Base-by-base conservation (phyloP, 2,329 filamentous ascomycete species). In the Cryoendolithus antarcticus region DNA sequence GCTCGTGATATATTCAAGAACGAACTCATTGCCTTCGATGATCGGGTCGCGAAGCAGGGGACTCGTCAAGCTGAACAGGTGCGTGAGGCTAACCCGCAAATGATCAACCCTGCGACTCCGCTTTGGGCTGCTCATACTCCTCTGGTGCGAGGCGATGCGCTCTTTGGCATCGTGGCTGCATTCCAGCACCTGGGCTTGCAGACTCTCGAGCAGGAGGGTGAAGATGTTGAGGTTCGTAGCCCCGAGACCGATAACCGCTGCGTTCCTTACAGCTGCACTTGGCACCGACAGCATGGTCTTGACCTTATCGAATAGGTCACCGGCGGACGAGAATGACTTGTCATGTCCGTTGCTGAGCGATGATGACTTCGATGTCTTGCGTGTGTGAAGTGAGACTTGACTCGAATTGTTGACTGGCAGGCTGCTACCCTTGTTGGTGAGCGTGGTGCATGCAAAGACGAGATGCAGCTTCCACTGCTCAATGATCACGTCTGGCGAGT, bases 401-500 rank as follows among this genome's bases (percentile, higher is more conserved):
- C 72, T 72, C 50, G 70, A 70, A 13, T 50, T 54, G 2, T 53
- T 49, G 5, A 66, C 61, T 2, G 67, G 66, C 8, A 70, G 66
- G 21, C 79, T 76, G 7, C 86, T 86, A 6, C 55, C 57, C 37
- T 53, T 50, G 48, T 91, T 91, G 30, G 84, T 88, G 40, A 98
- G 69, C 0, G 91, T 96, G 7, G 89, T 94, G 62, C 93, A 98
- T 7, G 89, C 91, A 64, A 98, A 95, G 40, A 95, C 86, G 19
- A 98, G 71, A 59, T 96, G 96, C 2, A 96, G 68, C 61, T 95
- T 96, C 89, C 89, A 98, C 58, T 98, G 91, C 60, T 96, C 93
- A 42, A 98, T 77, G 41, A 95, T 71, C 12, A 93, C 77, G 51
- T 93, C 86, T 0, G 88, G 83, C n/a, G 86, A 82, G 1, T 81